Conservation (phyloP, 2,329 filamentous ascomycete genomes). For the Aspergillus bombycis region DNA sequence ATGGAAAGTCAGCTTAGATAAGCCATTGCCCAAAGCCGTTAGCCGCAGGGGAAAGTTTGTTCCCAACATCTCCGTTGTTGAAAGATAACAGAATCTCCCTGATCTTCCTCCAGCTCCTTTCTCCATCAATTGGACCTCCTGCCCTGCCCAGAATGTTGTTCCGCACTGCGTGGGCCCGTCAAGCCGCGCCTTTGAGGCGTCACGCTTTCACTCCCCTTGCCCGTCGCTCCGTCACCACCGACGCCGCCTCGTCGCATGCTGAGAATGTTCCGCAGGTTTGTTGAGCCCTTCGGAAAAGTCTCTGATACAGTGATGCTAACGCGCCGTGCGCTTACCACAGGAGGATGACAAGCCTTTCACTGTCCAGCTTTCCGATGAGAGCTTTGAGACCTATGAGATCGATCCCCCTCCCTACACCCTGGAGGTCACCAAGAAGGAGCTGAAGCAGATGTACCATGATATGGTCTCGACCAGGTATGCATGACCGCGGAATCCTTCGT, state of each 20-base stretch:
- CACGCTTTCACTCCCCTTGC: slow-evolving; percentile 52
- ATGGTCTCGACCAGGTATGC: slow-evolving; percentile 92
- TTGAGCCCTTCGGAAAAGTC: slow-evolving; percentile 39
- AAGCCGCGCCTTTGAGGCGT: slow-evolving; percentile 59
- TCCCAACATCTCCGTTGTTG: slow-evolving; percentile 37
- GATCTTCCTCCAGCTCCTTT: slow-evolving; percentile 19
- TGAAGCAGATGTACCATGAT: slow-evolving; percentile 99
- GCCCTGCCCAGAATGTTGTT: slow-evolving; percentile 65
- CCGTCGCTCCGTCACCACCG: slow-evolving; percentile 84
- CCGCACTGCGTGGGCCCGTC: slow-evolving; percentile 67
- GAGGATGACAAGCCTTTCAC: slow-evolving; percentile 93
- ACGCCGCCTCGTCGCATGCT: slow-evolving; percentile 88
- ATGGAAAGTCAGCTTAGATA: slow-evolving; percentile 25
- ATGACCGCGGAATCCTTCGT: background rate
- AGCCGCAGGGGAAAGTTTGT: slow-evolving; percentile 38
- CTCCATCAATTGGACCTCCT: slow-evolving; percentile 33
- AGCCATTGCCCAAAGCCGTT: slow-evolving; percentile 26
- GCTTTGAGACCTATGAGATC: slow-evolving; percentile 99
- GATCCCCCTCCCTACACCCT: slow-evolving; percentile 94
- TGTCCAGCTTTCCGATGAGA: slow-evolving; percentile 93
- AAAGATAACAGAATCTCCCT: slow-evolving; percentile 35
- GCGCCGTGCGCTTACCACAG: slow-evolving; percentile 50
- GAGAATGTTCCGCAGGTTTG: slow-evolving; percentile 74
- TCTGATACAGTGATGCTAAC: slow-evolving; percentile 23
- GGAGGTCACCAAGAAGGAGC: slow-evolving; percentile 92